Base-by-base conservation (phyloP, 306 rosid genomes). In the Quillaja saponaria region DNA sequence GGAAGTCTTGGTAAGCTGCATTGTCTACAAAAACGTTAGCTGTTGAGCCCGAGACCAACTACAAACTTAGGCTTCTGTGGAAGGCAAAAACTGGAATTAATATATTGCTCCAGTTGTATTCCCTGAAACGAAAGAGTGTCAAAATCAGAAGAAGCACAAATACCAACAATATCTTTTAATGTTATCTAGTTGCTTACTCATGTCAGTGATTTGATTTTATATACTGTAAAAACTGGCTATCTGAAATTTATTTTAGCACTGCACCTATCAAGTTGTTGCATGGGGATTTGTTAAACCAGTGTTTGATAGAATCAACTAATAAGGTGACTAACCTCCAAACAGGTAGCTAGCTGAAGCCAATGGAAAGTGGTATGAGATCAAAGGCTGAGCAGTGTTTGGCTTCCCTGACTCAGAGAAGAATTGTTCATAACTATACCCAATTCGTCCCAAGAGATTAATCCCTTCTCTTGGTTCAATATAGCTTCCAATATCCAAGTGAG, bases 1-100 rank as follows among this genome's bases (percentile, higher is more conserved):
- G 74, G 44, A 75, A 84, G 55, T 62, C 17, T 49, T 82, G 78
- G n/a, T 68, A 78, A 39, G 90, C 76, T 41, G 86, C 86, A 56
- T 75, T 81, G 78, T 71, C 74, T 56, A 81, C 71, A 46, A 78
- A 80, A 12, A 39, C 20, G 31, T 75, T 49, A 56, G 82, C 37
- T 38, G 90, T 69, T 37, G 86, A 67, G 0, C 76, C 84, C 7
- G 4, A 78, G 74, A 3, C 86, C 86, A 15, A 69, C 62, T 2
- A 81, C 78, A 6, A 81, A 14, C 67, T 84, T 81, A 6, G 86
- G 84, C 58, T 55, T 61, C 5, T 63, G 4, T 42, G 74, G 13
- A 7, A 78, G 66, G 58, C 86, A 77, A 7, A 72, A 37, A 55
- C 77, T 75, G 7, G 68, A 42, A 54, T 78, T 81, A 17, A 81